A percentile compares a stretch with the other conserved stretches of the same genome.
Conservation (phyloP, 1,139 yeast species). For the Suhomyces anneliseae region DNA sequence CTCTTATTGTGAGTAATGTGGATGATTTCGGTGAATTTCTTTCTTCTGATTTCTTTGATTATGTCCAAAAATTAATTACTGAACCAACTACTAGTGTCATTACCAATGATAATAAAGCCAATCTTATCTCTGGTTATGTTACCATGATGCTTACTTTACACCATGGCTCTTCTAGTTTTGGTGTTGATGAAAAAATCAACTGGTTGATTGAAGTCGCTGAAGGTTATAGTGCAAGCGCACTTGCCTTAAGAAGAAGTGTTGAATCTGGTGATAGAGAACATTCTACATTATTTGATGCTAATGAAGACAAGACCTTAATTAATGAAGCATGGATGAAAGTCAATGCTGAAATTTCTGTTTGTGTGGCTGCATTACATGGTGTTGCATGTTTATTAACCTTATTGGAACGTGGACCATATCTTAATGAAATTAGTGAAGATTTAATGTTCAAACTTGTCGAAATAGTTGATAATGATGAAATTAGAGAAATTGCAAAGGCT, state of each 20-base stretch:
- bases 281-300: conserved; percentile 42
- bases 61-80: conserved; percentile 32
- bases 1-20: conserved; percentile 47
- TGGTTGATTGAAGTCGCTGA: conserved; percentile 49
- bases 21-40: conserved; percentile 54
- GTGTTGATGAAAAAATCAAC: conserved; percentile 45
- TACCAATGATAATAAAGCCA: conserved; percentile 42
- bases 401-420: conserved; percentile 36
- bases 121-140: conserved; percentile 46
- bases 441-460: conserved; percentile 39
- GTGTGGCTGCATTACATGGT: conserved; percentile 50
- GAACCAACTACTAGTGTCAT: conserved; percentile 33
- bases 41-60: conserved; percentile 38
- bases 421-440: conserved; percentile 44
- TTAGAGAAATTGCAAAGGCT: conserved; percentile 47
- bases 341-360: conserved; percentile 37
- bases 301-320: conserved; percentile 38
- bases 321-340: conserved; percentile 36
- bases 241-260: conserved; percentile 33
- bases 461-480: conserved; percentile 44
- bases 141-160: conserved; percentile 45
- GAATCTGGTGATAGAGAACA: conserved; percentile 46
- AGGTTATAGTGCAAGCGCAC: conserved; percentile 41
- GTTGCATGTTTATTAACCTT: conserved; percentile 48
- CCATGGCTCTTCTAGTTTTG: conserved; percentile 51